Conservation (phyloP, 2,329 filamentous ascomycete species). For the Pezicula neosporulosa region DNA sequence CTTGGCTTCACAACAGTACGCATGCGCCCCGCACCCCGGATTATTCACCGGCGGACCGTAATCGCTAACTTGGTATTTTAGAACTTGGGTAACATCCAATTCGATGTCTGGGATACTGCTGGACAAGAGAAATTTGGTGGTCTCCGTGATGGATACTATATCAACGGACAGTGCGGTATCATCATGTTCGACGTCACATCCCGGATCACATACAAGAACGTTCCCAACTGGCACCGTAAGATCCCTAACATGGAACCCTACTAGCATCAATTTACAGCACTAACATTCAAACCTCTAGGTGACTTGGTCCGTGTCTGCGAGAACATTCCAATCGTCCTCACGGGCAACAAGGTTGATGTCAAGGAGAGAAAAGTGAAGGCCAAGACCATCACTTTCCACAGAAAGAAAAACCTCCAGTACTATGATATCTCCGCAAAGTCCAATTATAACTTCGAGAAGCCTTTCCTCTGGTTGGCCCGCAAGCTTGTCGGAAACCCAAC, state of each 20-base stretch:
- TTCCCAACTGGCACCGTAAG: slow-evolving; percentile 99
- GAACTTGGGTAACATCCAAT: slow-evolving; percentile 96
- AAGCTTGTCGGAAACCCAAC: slow-evolving; percentile 94
- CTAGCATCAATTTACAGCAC: background rate
- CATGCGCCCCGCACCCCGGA: slow-evolving; percentile 26
- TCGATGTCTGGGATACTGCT: slow-evolving; percentile 99
- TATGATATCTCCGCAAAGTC: slow-evolving; percentile 99
- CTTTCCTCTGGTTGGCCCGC: slow-evolving; percentile 97
- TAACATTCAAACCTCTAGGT: slow-evolving; percentile 49
- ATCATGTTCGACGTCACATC: slow-evolving; percentile 99
- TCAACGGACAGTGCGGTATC: slow-evolving; percentile 99
- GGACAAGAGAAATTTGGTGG: slow-evolving; percentile 99
- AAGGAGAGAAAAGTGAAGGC: slow-evolving; percentile 99
- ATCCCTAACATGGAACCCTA: slow-evolving; percentile 22
- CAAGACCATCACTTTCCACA: slow-evolving; percentile 99
- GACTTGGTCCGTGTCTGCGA: slow-evolving; percentile 99
- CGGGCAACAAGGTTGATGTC: slow-evolving; percentile 99
- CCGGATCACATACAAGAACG: slow-evolving; percentile 99
- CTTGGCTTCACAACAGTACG: slow-evolving; percentile 96
- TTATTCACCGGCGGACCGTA: slow-evolving; percentile 13
- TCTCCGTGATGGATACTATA: slow-evolving; percentile 99
- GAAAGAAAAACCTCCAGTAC: slow-evolving; percentile 99
- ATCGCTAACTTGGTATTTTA: slow-evolving; percentile 27
- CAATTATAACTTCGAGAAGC: slow-evolving; percentile 99
- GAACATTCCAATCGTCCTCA: slow-evolving; percentile 97